Evolutionary conservation across 768 basidiomycete species (phyloP).

Genomic region (Leccinellum luteum): DNA sequence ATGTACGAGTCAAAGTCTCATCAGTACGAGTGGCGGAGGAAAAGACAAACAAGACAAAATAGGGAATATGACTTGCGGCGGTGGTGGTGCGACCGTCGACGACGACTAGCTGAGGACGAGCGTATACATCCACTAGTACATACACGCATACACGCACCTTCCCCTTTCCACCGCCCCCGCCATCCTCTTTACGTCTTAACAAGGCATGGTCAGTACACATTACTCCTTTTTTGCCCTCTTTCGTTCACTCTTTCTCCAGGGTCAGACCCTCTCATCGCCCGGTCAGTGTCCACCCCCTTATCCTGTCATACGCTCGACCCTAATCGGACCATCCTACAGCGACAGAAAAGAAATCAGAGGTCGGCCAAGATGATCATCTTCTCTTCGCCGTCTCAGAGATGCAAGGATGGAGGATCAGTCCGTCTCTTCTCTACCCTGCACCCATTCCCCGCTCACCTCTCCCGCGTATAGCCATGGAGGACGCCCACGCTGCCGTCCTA

Average conservation of each 20-base stretch:
- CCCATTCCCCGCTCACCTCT: background rate
- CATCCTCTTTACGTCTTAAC: conserved; percentile 28
- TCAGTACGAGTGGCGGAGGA: conserved; percentile 1
- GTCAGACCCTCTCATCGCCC: conserved; percentile 84
- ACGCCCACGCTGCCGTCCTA: conserved; percentile 79
- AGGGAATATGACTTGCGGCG: conserved; percentile 10
- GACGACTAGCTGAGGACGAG: conserved; percentile 1
- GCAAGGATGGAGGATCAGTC: conserved; percentile 99
- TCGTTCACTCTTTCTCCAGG: conserved; percentile 41
- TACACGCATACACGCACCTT: conserved; percentile 1
- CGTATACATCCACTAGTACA: conserved; percentile 11
- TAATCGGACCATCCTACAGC: conserved; percentile 42
- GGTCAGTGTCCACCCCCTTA: conserved; percentile 43
- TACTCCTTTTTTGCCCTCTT: conserved; percentile 1
- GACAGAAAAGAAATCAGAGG: conserved; percentile 76
- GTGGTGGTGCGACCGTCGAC: conserved; percentile 2
- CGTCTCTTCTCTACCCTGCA: conserved; percentile 36
- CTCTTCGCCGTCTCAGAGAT: conserved; percentile 87
- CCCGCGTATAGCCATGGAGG: conserved; percentile 83
- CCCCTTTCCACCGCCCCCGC: background rate
- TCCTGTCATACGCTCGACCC: conserved; percentile 1
- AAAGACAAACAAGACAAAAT: conserved; percentile 36
- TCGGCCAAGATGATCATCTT: conserved; percentile 68
- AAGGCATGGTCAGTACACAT: conserved; percentile 27
- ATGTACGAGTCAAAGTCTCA: background rate